Base-by-base conservation (phyloP, 306 rosid genomes). In the Potentilla sterilis region DNA sequence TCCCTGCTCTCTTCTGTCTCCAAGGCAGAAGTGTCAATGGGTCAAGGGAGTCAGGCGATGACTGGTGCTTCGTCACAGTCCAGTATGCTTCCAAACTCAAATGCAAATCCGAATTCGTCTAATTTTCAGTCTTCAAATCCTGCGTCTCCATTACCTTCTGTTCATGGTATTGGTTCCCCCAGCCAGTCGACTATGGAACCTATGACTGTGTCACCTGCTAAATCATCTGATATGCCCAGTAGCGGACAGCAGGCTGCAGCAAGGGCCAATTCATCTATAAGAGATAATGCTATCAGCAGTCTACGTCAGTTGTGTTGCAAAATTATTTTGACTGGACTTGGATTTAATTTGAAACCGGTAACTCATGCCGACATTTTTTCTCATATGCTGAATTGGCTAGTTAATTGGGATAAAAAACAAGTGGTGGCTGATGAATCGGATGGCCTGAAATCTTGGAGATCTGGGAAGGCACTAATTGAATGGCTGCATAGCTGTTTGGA, bases 401-500 rank as follows among this genome's bases (percentile, higher is more conserved):
- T 95, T 76, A 95, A 89, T 83, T 92, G 99, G 97, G 99, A 95
- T 79, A 92, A 95, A 73, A 88, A 92, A 65, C 98, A 91, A 73
- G 86, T 78, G 13, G 93, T 89, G 62, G 32, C 79, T 79, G 96
- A 90, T 79, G 97, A 89, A 87, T 81, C 87, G 47, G 93, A 85
- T 75, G 69, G 77, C 47, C 40, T 69, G 52, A 92, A 80, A 85
- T 81, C 91, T 9, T 89, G 97, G 87, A 90, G 90, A 86, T 91
- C 90, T 69, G 97, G 89, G 82, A 95, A 86, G 87, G 85, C 97
- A 38, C 81, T 90, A 69, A 88, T 87, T 79, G 97, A 96, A 77
- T 95, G 99, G 97, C 85, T 92, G 63, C 97, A 95, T 81, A 87
- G 99, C 87, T 95, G 99, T 78, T 88, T 95, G 86, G 97, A 95